phyloP scores from a whole-genome alignment of 768 basidiomycete species.

The Boletales sp. region DNA sequence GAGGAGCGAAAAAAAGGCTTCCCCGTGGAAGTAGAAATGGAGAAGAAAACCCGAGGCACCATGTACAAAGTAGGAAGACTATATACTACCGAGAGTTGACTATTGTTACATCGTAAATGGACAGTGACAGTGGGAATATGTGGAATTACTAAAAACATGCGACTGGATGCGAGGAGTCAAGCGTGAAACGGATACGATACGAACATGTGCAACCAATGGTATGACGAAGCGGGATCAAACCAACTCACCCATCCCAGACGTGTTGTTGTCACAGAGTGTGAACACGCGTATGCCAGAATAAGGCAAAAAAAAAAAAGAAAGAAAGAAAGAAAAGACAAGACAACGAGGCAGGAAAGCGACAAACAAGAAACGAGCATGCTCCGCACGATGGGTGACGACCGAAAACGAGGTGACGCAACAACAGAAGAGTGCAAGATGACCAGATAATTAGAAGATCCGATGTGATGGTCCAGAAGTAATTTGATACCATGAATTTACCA shows the following conservation, averaged over 20 bases:
- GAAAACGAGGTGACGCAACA: slow-evolving; percentile 17
- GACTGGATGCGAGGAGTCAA: slow-evolving; percentile 19
- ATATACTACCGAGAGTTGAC: slow-evolving; percentile 29
- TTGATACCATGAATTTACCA: slow-evolving; percentile 41
- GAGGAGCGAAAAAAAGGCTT: background rate
- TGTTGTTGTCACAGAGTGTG: background rate
- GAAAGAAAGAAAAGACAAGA: background rate
- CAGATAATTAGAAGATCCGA: slow-evolving; percentile 22
- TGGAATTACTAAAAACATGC: slow-evolving; percentile 21
- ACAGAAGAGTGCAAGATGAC: slow-evolving; percentile 17
- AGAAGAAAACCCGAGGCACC: background rate
- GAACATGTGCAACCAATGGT: slow-evolving; percentile 18
- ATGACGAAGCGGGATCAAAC: slow-evolving; percentile 11
- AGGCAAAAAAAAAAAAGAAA: slow-evolving; percentile 6
- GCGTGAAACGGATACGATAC: slow-evolving; percentile 3
- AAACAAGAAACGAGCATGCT: slow-evolving; percentile 22
- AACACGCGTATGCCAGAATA: slow-evolving; percentile 16
- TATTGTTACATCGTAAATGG: slow-evolving; percentile 34
- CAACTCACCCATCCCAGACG: slow-evolving; percentile 11
- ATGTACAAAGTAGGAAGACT: slow-evolving; percentile 20
- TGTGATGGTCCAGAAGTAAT: slow-evolving; percentile 9
- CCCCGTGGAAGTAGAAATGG: background rate
- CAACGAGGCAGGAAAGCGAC: slow-evolving; percentile 5
- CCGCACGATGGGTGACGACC: slow-evolving; percentile 11
- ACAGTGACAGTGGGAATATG: slow-evolving; percentile 22